Evolutionary conservation across 331 rosid genomes (phyloP).

Genomic region (Acacia concinna): DNA sequence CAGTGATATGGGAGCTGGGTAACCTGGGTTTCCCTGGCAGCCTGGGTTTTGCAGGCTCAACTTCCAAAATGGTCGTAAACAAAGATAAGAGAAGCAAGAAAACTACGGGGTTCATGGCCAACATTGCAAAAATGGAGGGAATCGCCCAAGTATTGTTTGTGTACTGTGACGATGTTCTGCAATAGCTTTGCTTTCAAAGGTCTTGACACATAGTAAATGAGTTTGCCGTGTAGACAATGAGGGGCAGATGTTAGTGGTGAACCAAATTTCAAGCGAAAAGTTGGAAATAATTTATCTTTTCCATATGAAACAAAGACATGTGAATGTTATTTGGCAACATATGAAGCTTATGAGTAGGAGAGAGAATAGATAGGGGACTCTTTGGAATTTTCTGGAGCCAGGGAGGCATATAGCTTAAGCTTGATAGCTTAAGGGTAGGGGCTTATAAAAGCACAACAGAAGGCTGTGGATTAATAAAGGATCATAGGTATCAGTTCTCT

Average conservation of each 20-base stretch:
- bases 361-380: slow-evolving; percentile 59
- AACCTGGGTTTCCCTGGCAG: slow-evolving; percentile 36
- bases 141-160: slow-evolving; percentile 10
- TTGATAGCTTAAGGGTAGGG: slow-evolving; percentile 13
- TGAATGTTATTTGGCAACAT: slow-evolving; percentile 83
- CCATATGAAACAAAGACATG: slow-evolving; percentile 84
- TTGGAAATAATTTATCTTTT: slow-evolving; percentile 47
- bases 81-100: slow-evolving; percentile 49
- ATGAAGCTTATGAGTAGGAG: slow-evolving; percentile 73
- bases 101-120: slow-evolving; percentile 55
- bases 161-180: slow-evolving; percentile 21
- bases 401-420: not conserved
- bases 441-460: slow-evolving; percentile 19
- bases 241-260: slow-evolving; percentile 52
- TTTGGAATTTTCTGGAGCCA: slow-evolving; percentile 15
- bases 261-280: slow-evolving; percentile 46
- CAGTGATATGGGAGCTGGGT: slow-evolving; percentile 69
- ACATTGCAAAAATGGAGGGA: slow-evolving; percentile 24
- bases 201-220: slow-evolving; percentile 42
- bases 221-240: slow-evolving; percentile 48
- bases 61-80: slow-evolving; percentile 47
- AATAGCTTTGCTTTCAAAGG: slow-evolving; percentile 42
- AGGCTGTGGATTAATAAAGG: slow-evolving; percentile 1
- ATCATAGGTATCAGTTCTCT: slow-evolving; percentile 27
- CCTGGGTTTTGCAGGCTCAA: slow-evolving; percentile 52